A percentile compares a stretch with the other conserved stretches of the same genome.
phyloP scores from a whole-genome alignment of 768 basidiomycete species.

The Paxillus rubicundulus region DNA sequence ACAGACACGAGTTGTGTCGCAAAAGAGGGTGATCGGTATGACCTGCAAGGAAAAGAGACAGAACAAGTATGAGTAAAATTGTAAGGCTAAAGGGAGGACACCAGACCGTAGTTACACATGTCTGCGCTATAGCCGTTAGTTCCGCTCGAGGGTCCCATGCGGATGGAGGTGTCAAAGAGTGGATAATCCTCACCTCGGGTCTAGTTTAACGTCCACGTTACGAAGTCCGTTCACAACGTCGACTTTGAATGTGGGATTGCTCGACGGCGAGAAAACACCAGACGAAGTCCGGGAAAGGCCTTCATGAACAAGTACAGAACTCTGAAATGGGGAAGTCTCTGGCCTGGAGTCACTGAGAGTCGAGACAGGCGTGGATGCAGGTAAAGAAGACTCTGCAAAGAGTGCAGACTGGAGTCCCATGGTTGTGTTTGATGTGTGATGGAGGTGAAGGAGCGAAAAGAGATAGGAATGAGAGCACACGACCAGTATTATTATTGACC shows the following conservation, averaged over 20 bases:
- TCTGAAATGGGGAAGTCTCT: conserved; percentile 7
- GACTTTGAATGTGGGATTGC: conserved; percentile 39
- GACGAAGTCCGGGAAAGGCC: conserved; percentile 25
- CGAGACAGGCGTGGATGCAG: background rate
- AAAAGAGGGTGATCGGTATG: conserved; percentile 62
- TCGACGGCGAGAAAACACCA: conserved; percentile 33
- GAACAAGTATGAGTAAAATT: conserved; percentile 14
- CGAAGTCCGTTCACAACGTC: conserved; percentile 58
- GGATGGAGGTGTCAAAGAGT: conserved; percentile 12
- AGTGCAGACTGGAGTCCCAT: conserved; percentile 12
- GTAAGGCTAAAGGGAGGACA: conserved; percentile 18
- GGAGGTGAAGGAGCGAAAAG: background rate
- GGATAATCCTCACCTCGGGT: conserved; percentile 63
- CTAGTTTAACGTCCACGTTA: conserved; percentile 53
- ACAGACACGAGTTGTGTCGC: conserved; percentile 53
- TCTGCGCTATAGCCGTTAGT: conserved; percentile 33
- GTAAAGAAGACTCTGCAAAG: conserved; percentile 8
- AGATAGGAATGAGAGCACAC: conserved; percentile 14
- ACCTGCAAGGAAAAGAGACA: conserved; percentile 39
- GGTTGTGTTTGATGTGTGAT: conserved; percentile 4
- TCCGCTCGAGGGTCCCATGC: conserved; percentile 31
- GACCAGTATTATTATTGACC: conserved; percentile 14
- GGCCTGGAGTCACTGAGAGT: conserved; percentile 4
- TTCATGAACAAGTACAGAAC: background rate
- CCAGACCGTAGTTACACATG: conserved; percentile 38